Evolutionary conservation across 225 moss, liverwort and hornwort species (phyloP), one percentile per base, ranked within the genome.

Genomic region (Pseudisothecium myosuroides): DNA sequence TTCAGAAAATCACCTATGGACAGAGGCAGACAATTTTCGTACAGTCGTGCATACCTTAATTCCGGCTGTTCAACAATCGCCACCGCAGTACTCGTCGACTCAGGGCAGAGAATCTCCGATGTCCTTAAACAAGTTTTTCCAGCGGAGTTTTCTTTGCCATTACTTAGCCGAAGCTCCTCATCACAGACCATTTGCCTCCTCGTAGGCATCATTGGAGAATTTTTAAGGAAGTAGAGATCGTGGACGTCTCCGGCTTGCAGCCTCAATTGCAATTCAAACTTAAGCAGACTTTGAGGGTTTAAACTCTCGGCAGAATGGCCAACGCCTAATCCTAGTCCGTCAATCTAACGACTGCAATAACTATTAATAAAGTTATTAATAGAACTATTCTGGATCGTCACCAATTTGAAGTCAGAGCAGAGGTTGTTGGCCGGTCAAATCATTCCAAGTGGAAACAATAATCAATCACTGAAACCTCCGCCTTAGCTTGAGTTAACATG

Each of bases 31-130:
- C 72, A 83, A 37, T 37, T 55, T 34, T 78, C 34, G 55, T 43
- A 56, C 43, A 41, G 24, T 87, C 87, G 32, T 29, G 37, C 85
- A 83, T 92, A 98, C 98, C 98, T 98, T 85, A 97, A 86, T 92
- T 98, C 98, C 52, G 96, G 93, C 81, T 96, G 95, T 83, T 98
- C 98, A n/a, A 93, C 93, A 78, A 96, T 96, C 49, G 98, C 97
- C 76, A 96, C 77, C 26, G 97, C 94, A 83, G 94, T 94, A 92
- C 91, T 96, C 49, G 98, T 98, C 58, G 96, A 95, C 45, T 96
- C 95, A 27, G 98, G 98, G 82, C 98, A 98, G 27, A 98, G 94
- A 83, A 98, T 93, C 90, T 97, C 96, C 87, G 94, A 90, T 52
- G 93, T 94, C 78, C 79, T 94, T 61, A 90, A 93, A n/a, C 91